Percentiles rank a stretch among this genome's conserved stretches.
Conservation (phyloP, 768 basidiomycete species). For the Flagelloscypha sp. region DNA sequence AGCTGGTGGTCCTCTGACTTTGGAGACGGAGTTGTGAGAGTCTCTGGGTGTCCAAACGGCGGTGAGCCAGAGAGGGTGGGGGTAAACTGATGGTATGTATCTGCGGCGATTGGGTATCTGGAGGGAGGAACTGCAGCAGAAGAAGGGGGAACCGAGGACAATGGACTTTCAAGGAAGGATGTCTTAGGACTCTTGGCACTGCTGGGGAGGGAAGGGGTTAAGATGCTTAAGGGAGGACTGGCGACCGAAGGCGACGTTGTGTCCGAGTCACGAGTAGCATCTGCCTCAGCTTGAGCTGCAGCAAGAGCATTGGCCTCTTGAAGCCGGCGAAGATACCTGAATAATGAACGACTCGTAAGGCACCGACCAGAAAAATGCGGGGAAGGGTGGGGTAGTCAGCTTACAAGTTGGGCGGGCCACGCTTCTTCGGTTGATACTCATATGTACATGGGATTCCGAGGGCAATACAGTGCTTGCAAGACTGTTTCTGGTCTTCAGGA, state of each 20-base stretch:
- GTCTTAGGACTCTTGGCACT: conserved; percentile 37
- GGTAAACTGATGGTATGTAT: conserved; percentile 61
- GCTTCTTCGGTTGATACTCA: conserved; percentile 89
- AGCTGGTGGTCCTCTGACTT: conserved; percentile 39
- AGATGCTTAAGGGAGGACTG: conserved; percentile 39
- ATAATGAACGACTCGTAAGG: conserved; percentile 5
- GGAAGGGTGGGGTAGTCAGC: conserved; percentile 17
- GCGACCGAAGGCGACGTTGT: conserved; percentile 36
- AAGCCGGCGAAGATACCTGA: conserved; percentile 68
- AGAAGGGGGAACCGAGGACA: conserved; percentile 29
- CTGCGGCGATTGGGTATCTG: conserved; percentile 62
- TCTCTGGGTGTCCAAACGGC: conserved; percentile 37
- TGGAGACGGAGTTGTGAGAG: conserved; percentile 21
- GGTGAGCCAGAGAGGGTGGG: too few relatives aligned
- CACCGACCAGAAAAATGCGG: conserved; percentile 1
- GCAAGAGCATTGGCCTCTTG: conserved; percentile 66
- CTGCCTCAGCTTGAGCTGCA: conserved; percentile 36
- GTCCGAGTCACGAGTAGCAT: conserved; percentile 28
- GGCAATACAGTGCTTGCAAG: conserved; percentile 82
- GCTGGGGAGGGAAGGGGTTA: conserved; percentile 38
- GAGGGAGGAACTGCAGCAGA: conserved; percentile 51
- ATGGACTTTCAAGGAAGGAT: conserved; percentile 46
- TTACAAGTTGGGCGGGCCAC: conserved; percentile 88
- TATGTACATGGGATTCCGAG: conserved; percentile 83
- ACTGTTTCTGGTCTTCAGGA: conserved; percentile 64